These are phyloP conservation scores for Vitis hybrid DNA, from an alignment of 177 flowering plant genomes.

Conservation along the genomic window DNA sequence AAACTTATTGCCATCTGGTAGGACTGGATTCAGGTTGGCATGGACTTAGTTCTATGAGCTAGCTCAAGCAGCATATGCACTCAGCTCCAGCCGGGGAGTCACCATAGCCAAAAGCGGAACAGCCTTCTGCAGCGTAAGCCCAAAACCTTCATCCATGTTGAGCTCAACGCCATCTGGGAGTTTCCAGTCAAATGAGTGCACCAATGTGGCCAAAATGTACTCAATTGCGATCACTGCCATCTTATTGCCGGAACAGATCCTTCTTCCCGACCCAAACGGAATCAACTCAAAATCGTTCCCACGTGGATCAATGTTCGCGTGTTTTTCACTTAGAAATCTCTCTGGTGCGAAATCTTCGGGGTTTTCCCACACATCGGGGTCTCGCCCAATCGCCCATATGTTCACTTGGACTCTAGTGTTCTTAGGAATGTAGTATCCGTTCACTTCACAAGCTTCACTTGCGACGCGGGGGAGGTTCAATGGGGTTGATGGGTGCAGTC, in stretches of 20 bases:
- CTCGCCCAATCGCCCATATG: slow-evolving; percentile 51
- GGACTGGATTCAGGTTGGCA: no score
- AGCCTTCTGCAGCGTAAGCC: slow-evolving; percentile 42
- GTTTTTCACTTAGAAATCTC: slow-evolving; percentile 30
- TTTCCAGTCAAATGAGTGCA: slow-evolving; percentile 55
- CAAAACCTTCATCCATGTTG: slow-evolving; percentile 49
- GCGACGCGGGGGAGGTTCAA: slow-evolving; percentile 41
- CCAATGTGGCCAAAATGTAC: slow-evolving; percentile 38
- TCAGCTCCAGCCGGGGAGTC: slow-evolving; percentile 17
- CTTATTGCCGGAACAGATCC: slow-evolving; percentile 46
- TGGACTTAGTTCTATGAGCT: not conserved
- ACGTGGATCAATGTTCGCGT: slow-evolving; percentile 31
- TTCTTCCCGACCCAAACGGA: slow-evolving; percentile 50
- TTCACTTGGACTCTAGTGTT: slow-evolving; percentile 40
- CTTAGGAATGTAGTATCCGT: slow-evolving; percentile 47
- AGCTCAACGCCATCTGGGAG: slow-evolving; percentile 30
- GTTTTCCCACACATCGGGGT: slow-evolving; percentile 46
- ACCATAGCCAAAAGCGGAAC: slow-evolving; percentile 33
- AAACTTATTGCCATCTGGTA: no score
- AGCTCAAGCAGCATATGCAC: slow-evolving; percentile 12
- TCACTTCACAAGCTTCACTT: slow-evolving; percentile 30
- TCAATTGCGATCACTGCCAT: slow-evolving; percentile 46
- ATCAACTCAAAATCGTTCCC: slow-evolving; percentile 55
- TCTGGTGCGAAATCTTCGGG: slow-evolving; percentile 40
- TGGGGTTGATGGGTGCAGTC: slow-evolving; percentile 51